Conservation (phyloP, 768 basidiomycete genomes). For the Auricularia heimuer region DNA sequence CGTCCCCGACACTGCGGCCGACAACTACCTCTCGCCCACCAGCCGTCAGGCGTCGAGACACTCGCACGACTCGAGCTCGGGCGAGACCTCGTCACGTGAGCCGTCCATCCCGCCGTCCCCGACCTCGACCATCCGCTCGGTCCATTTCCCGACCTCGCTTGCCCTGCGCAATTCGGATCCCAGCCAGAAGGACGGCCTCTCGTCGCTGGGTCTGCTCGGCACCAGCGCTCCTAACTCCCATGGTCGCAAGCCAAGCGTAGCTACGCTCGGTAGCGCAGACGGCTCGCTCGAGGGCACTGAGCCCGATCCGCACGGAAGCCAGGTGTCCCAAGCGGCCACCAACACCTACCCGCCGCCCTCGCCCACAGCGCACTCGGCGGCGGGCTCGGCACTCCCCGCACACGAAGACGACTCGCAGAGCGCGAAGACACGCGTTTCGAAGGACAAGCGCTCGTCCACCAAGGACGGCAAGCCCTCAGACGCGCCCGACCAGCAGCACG, state of each 20-base stretch:
- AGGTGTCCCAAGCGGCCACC: constrained; percentile 23
- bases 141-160: constrained; percentile 46
- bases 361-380: constrained; percentile 19
- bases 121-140: constrained; percentile 56
- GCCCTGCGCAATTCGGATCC: constrained; percentile 56
- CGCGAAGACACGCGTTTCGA: constrained; percentile 10
- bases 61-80: constrained; percentile 21
- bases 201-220: constrained; percentile 40
- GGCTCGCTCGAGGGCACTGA: constrained; percentile 38
- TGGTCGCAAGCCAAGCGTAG: constrained; percentile 45
- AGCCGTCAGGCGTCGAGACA: constrained; percentile 11
- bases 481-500: constrained; percentile 18
- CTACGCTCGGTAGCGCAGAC: constrained; percentile 43
- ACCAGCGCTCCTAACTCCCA: constrained; percentile 25
- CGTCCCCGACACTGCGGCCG: neutral
- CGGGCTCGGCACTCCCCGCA: constrained; percentile 14
- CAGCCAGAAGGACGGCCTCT: constrained; percentile 40
- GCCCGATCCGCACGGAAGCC: constrained; percentile 29
- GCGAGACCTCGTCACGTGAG: neutral
- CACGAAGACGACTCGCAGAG: neutral
- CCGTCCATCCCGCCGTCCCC: constrained; percentile 54
- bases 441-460: constrained; percentile 13
- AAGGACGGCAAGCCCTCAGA: constrained; percentile 11
- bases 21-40: neutral
- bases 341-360: constrained; percentile 29